Evolutionary conservation across 805 yeast species (phyloP).

Genomic region (Clavispora santaluciae): DNA sequence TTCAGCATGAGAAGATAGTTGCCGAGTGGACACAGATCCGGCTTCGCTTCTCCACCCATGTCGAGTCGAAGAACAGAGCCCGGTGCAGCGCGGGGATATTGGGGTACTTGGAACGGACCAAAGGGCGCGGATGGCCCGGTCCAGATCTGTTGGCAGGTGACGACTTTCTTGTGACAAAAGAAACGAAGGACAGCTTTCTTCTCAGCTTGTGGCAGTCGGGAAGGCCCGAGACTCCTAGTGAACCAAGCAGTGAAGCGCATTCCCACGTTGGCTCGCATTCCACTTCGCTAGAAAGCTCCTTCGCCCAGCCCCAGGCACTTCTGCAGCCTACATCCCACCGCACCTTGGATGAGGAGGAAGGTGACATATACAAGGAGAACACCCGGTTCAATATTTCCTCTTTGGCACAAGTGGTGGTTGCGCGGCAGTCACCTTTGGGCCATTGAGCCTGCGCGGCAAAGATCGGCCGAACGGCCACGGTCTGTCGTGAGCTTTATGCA

Average conservation of each 20-base stretch:
- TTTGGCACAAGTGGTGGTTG: conserved; percentile 1
- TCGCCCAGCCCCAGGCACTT: neutral
- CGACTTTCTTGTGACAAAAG: neutral
- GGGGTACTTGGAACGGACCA: conserved; percentile 2
- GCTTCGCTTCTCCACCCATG: conserved; percentile 24
- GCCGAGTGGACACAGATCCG: conserved; percentile 36
- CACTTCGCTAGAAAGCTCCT: neutral
- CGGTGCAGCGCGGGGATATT: conserved; percentile 8
- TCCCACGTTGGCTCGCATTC: neutral
- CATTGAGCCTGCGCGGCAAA: too few relatives aligned
- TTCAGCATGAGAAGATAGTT: conserved; percentile 33
- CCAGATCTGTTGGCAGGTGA: neutral
- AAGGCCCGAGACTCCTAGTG: neutral
- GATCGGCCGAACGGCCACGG: too few relatives aligned
- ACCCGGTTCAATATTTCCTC: neutral
- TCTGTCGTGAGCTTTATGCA: too few relatives aligned
- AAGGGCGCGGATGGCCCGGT: neutral
- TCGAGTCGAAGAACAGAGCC: conserved; percentile 3
- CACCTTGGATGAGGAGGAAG: neutral
- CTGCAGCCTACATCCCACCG: neutral
- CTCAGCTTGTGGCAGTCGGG: conserved; percentile 5
- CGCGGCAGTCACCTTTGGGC: neutral
- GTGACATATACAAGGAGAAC: conserved; percentile 1
- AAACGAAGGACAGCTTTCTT: conserved; percentile 3
- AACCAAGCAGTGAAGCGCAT: neutral